phyloP scores from a whole-genome alignment of 164 flowering plant genomes.

The Aristolochia californica region DNA sequence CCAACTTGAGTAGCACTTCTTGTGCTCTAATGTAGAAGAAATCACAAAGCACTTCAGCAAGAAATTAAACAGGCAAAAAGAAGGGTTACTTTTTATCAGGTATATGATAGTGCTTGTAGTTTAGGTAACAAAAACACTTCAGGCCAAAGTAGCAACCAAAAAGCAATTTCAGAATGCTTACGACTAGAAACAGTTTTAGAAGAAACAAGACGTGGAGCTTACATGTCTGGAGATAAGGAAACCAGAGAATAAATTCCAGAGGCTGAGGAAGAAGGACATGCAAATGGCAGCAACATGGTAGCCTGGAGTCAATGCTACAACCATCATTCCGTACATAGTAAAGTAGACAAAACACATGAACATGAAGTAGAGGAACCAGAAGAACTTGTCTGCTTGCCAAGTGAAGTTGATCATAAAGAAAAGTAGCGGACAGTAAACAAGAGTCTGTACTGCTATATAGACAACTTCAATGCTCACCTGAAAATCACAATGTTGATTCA shows the following conservation, averaged over 20 bases:
- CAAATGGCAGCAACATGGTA: slow-evolving; percentile 39
- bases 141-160: too few species aligned
- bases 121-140: too few species aligned
- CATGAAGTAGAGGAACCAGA: slow-evolving; percentile 42
- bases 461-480: slow-evolving; percentile 49
- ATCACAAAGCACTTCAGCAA: too few species aligned
- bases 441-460: slow-evolving; percentile 37
- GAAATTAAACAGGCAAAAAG: too few species aligned
- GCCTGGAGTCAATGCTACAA: slow-evolving; percentile 44
- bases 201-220: slow-evolving; percentile 3
- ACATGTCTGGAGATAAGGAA: slow-evolving; percentile 46
- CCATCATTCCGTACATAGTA: slow-evolving; percentile 47
- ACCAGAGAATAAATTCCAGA: slow-evolving; percentile 59
- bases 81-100: too few species aligned
- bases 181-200: too few species aligned
- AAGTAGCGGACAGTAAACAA: slow-evolving; percentile 32
- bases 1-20: too few species aligned
- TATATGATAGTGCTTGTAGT: too few species aligned
- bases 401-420: slow-evolving; percentile 48
- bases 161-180: too few species aligned
- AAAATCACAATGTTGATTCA: not conserved
- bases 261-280: slow-evolving; percentile 43
- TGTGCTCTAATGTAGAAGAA: too few species aligned
- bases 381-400: slow-evolving; percentile 28
- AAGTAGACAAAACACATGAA: slow-evolving; percentile 39